Base-by-base conservation (phyloP, 2,329 filamentous ascomycete genomes). In the Pezicula neosporulosa region DNA sequence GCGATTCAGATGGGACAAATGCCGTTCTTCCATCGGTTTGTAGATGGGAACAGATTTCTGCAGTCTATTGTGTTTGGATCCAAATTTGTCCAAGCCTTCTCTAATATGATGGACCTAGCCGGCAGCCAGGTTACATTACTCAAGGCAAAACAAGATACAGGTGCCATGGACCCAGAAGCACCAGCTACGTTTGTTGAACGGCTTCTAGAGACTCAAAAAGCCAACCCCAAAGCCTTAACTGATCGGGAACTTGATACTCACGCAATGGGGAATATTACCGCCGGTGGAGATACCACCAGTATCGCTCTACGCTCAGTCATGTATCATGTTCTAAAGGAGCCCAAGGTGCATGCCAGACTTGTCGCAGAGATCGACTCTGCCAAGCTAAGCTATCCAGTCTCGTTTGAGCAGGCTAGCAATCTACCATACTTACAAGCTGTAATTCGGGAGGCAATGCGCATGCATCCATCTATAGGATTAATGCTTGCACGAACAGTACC, bases 381-480 rank as follows among this genome's bases (percentile, higher is more conserved):
- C 15, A 42, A 42, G 4, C 18, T 42, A 19, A n/a, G 15, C 19
- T 4, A n/a, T 16, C 38, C 38, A n/a, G 18, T 42, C 3, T n/a
- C 15, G 8, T 42, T n/a, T 19, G 13, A n/a, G 19, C 10, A 42
- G 12, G 38, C 38, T n/a, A 42, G 18, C 19, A n/a, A n/a, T 42
- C 18, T 42, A 4, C 38, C 45, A 10, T 49, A 52, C 30, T 39
- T 52, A 18, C 45, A 52, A 44, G 50, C 50, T 15, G 30, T 41
- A 35, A 52, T 52, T 13, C 46, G 45, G 18, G 51, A 53, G 28
- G 51, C 51, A 12, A n/a, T 50, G 12, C 38, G 51, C 10, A 39
- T 53, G 15, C 51, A 53, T 41, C 51, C 51, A 9, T 12, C 39
- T 7, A 30, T 53, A 9, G 51, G 47, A 6, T 10, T 30, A n/a